A percentile compares a stretch with the other conserved stretches of the same genome.
Evolutionary conservation across 441 rosid genomes (phyloP).

Genomic region (Pelargonium myrrhifolium): DNA sequence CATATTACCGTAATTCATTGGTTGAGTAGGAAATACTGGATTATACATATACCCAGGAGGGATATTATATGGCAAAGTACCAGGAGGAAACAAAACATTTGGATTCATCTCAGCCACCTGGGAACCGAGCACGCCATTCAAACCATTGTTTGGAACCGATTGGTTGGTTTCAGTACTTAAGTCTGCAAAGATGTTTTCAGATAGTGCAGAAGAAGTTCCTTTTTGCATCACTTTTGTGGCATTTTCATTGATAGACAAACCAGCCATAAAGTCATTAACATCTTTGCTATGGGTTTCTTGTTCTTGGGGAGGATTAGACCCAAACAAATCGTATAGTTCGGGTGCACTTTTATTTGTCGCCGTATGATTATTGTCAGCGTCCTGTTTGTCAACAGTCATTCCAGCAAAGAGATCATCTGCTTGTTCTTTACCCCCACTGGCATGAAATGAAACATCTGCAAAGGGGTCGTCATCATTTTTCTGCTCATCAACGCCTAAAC

Average conservation of each 20-base stretch:
- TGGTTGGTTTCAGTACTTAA: conserved; percentile 30
- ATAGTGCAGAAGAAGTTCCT: conserved; percentile 30
- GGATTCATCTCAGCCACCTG: conserved; percentile 41
- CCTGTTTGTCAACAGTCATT: conserved; percentile 50
- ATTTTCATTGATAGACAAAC: conserved; percentile 52
- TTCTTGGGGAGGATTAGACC: conserved; percentile 36
- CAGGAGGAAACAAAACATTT: conserved; percentile 41
- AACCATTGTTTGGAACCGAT: conserved; percentile 36
- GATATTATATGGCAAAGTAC: conserved; percentile 45
- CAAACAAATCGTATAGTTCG: conserved; percentile 66
- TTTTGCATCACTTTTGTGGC: conserved; percentile 34
- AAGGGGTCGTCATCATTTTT: conserved; percentile 70
- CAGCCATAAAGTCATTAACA: conserved; percentile 61
- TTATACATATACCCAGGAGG: conserved; percentile 62
- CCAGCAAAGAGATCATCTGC: conserved; percentile 71
- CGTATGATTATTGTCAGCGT: conserved; percentile 28
- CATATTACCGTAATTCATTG: conserved; percentile 65
- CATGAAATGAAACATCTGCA: conserved; percentile 77
- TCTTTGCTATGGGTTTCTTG: conserved; percentile 31
- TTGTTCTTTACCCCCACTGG: conserved; percentile 40
- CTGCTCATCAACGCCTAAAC: conserved; percentile 31
- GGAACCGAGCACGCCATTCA: conserved; percentile 46
- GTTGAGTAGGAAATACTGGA: conserved; percentile 60
- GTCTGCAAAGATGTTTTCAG: conserved; percentile 43
- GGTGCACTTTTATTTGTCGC: conserved; percentile 26